These are phyloP conservation scores for Aspergillus sp. DNA, from an alignment of 2,329 filamentous ascomycete genomes.

Conservation along the genomic window DNA sequence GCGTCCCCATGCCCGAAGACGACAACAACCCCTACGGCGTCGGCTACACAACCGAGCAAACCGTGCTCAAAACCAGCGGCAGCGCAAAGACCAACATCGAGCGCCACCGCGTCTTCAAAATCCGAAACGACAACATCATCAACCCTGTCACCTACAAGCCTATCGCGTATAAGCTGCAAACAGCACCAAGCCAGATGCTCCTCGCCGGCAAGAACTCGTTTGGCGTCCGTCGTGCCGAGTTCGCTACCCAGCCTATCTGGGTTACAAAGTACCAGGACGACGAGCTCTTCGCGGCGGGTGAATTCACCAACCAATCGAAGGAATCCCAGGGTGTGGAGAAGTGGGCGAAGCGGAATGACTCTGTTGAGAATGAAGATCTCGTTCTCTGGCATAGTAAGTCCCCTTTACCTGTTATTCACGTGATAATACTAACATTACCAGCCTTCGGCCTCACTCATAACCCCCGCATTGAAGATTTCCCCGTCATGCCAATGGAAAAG, in stretches of 20 bases:
- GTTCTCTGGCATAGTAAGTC: constrained; percentile 35
- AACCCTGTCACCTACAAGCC: constrained; percentile 45
- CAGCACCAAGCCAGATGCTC: constrained; percentile 46
- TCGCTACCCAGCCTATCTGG: constrained; percentile 52
- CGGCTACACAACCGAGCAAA: constrained; percentile 54
- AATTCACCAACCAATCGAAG: constrained; percentile 50
- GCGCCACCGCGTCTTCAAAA: constrained; percentile 49
- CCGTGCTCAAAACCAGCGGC: constrained; percentile 43
- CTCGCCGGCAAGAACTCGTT: constrained; percentile 43
- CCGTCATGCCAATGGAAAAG: constrained; percentile 61
- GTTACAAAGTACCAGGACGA: constrained; percentile 50
- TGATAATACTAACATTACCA: background rate
- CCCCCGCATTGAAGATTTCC: constrained; percentile 61
- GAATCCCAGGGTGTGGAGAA: constrained; percentile 51
- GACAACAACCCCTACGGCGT: constrained; percentile 58
- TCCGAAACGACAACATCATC: constrained; percentile 43
- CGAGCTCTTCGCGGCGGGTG: constrained; percentile 49
- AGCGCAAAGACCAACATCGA: constrained; percentile 50
- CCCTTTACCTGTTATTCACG: background rate
- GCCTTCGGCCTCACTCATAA: constrained; percentile 58
- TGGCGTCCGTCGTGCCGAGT: constrained; percentile 44
- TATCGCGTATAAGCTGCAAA: constrained; percentile 47
- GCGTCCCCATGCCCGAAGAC: constrained; percentile 48
- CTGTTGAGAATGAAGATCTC: constrained; percentile 44
- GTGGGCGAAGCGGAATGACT: constrained; percentile 45